A percentile compares a stretch with the other conserved stretches of the same genome.
These are phyloP conservation scores for Rhodotorula glutinis DNA, from an alignment of 1,284 basidiomycete genomes.

Conservation along the genomic window DNA sequence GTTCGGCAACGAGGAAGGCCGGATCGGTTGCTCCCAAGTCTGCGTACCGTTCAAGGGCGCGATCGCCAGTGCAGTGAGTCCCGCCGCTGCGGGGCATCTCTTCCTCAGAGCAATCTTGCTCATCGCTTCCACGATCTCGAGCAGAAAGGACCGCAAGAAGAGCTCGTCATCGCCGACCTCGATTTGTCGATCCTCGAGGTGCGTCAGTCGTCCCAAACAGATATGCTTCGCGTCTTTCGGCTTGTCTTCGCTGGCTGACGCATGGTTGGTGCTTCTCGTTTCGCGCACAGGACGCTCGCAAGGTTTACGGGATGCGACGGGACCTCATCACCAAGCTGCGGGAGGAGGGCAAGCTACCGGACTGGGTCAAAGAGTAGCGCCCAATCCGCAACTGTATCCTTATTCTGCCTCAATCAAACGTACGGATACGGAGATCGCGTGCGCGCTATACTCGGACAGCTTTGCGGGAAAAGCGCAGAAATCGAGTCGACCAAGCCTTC, in stretches of 20 bases:
- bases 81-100: not conserved
- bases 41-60: slow-evolving; percentile 41
- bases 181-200: slow-evolving; percentile 36
- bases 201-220: not conserved
- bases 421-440: no score
- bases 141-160: slow-evolving; percentile 32
- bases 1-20: slow-evolving; percentile 26
- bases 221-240: no score
- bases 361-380: slow-evolving; percentile 12
- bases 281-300: slow-evolving; percentile 37
- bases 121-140: not conserved
- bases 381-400: no score
- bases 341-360: slow-evolving; percentile 1
- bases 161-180: slow-evolving; percentile 38
- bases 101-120: not conserved
- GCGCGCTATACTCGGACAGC: no score
- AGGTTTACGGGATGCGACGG: slow-evolving; percentile 38
- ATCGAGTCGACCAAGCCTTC: no score
- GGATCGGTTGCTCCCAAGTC: slow-evolving; percentile 36
- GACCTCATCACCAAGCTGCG: slow-evolving; percentile 24
- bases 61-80: slow-evolving; percentile 29
- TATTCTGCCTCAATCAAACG: no score
- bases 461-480: no score
- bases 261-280: not conserved
- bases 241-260: not conserved